Conservation (phyloP, 345 rosid species). For the Conringia planisiliqua region DNA sequence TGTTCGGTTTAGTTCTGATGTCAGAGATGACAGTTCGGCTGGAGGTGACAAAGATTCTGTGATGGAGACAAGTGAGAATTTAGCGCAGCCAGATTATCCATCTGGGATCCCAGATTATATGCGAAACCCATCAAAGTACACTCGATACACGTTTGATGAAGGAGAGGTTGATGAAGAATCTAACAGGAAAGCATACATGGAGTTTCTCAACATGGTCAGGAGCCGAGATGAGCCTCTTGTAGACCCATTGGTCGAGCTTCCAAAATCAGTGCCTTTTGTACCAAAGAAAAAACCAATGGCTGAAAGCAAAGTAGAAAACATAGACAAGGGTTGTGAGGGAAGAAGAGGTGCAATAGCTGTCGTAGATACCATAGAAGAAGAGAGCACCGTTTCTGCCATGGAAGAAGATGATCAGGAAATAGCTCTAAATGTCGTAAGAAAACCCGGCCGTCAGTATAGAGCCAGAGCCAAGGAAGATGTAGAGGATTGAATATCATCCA, state of each 20-base stretch:
- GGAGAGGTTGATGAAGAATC: constrained; percentile 63
- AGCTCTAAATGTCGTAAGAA: constrained; percentile 10
- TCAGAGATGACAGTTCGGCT: constrained; percentile 24
- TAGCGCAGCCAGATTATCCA: constrained; percentile 24
- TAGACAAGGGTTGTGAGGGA: constrained; percentile 26
- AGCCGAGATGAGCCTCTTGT: constrained; percentile 29
- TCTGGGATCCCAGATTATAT: constrained; percentile 69
- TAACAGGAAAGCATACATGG: constrained; percentile 59
- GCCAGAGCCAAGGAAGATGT: constrained; percentile 38
- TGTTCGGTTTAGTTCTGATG: constrained; percentile 69
- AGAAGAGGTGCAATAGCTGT: constrained; percentile 46
- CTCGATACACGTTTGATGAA: constrained; percentile 58
- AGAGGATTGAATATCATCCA: constrained; percentile 32
- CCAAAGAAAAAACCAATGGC: constrained; percentile 51
- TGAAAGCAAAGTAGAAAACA: constrained; percentile 19
- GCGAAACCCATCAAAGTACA: constrained; percentile 72
- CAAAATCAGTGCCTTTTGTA: constrained; percentile 57
- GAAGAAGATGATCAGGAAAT: constrained; percentile 65
- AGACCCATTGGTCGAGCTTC: constrained; percentile 43
- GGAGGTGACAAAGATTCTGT: constrained; percentile 35
- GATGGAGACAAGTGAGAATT: constrained; percentile 27
- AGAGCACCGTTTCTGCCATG: constrained; percentile 47
- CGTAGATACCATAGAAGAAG: constrained; percentile 38
- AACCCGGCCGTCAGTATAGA: constrained; percentile 58
- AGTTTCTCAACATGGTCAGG: constrained; percentile 47